Conservation (phyloP, 1,284 basidiomycete species). For the Meira nashicola region DNA sequence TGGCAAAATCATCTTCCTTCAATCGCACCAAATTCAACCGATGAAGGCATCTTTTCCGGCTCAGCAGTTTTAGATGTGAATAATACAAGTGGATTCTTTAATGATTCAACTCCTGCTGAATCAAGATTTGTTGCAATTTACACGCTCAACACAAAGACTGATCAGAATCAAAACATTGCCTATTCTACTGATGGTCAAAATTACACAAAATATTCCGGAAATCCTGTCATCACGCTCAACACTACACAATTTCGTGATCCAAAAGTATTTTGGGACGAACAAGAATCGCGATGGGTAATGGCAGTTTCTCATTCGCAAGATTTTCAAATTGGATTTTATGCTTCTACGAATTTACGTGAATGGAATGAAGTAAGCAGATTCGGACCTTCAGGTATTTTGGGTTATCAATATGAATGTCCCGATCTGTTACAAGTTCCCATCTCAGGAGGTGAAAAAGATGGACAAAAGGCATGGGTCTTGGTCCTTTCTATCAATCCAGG, state of each 20-base stretch:
- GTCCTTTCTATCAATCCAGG: constrained; percentile 43
- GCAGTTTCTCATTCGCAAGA: constrained; percentile 53
- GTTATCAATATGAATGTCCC: constrained; percentile 53
- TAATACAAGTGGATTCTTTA: constrained; percentile 56
- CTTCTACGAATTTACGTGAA: constrained; percentile 52
- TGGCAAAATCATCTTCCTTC: constrained; percentile 55
- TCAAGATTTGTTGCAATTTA: constrained; percentile 55
- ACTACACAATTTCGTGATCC: constrained; percentile 55
- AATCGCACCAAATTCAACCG: constrained; percentile 44
- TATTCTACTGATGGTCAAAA: constrained; percentile 55
- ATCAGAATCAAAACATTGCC: constrained; percentile 54
- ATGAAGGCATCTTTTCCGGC: constrained; percentile 53
- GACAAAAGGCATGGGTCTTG: constrained; percentile 34
- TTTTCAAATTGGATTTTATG: constrained; percentile 54
- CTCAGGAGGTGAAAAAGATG: constrained; percentile 37
- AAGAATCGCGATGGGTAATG: constrained; percentile 54
- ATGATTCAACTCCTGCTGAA: constrained; percentile 45
- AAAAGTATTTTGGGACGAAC: constrained; percentile 54
- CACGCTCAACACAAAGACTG: constrained; percentile 53
- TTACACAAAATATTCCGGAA: constrained; percentile 52
- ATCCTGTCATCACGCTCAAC: constrained; percentile 51
- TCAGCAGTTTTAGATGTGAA: constrained; percentile 55
- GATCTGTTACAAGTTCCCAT: constrained; percentile 52
- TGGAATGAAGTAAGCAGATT: constrained; percentile 54
- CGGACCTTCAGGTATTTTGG: constrained; percentile 43